Base-by-base conservation (phyloP, 129 eudicot genomes). In the Flaveria bidentis region DNA sequence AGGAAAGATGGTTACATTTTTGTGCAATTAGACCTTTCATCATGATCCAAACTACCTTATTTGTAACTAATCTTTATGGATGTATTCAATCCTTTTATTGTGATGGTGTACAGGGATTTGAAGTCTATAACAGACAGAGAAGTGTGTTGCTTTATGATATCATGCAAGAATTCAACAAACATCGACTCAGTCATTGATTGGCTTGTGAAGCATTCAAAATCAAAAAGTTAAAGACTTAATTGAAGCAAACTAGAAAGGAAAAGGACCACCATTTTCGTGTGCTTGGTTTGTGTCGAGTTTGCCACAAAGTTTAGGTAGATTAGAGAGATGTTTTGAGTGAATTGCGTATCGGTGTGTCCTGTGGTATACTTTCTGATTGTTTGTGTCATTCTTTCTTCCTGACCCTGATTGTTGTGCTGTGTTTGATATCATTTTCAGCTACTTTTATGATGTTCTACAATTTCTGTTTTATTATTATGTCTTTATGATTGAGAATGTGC, bases 31-130 rank as follows among this genome's bases (percentile, higher is more conserved):
- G n/a, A 4, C 53, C n/a, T 49, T 49, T 49, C 53, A 14, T 47
- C 4, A 47, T 2, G 16, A 14, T 49, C 2, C 26, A 57, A 57
- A 9, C 30, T 57, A 57, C 13, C 13, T 57, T 57, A 16, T 49
- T 49, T 70, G 4, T 70, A 89, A 5, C 86, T 86, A 90, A 86
- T 90, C 96, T 25, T 90, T 92, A 61, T 90, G 91, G 89, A 90
- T 93, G 33, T 92, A 90, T 72, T 76, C 84, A 16, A 96, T 88
- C 80, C 86, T 93, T 52, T 61, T 58, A 90, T 88, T 57, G 90
- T 94, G 96, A 90, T 93, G 13, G 92, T 93, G 61, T 90, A 93
- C 78, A 87, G 91, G 85, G 88, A 78, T 44, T 67, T 83, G 70
- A 81, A 81, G 57, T 78, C 91, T n/a, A 84, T 87, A 17, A 78